Conservation (phyloP, 805 yeast genomes). For the Nakazawaea ernobii region DNA sequence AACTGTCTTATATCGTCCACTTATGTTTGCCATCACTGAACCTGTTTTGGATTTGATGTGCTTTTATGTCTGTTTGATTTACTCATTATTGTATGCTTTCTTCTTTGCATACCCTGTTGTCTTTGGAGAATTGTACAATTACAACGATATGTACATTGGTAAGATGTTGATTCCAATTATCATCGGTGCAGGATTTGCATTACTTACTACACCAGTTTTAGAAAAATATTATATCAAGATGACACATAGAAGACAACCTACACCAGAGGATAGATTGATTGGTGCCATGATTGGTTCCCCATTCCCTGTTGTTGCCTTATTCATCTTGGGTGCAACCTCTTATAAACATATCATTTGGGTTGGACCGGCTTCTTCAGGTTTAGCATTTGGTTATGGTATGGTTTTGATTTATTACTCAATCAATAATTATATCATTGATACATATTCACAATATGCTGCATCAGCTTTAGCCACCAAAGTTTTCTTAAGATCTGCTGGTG, state of each 20-base stretch:
- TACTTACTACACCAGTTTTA: constrained; percentile 66
- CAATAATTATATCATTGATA: constrained; percentile 83
- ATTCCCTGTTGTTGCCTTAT: constrained; percentile 73
- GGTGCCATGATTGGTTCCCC: constrained; percentile 85
- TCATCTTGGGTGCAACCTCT: constrained; percentile 78
- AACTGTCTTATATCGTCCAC: constrained; percentile 74
- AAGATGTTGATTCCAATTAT: constrained; percentile 86
- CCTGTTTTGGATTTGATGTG: constrained; percentile 84
- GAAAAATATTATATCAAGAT: constrained; percentile 56
- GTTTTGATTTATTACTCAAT: constrained; percentile 52
- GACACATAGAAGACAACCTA: constrained; percentile 50
- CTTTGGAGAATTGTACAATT: constrained; percentile 71
- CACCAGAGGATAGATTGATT: constrained; percentile 73
- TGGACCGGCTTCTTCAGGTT: constrained; percentile 55
- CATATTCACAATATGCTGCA: constrained; percentile 78
- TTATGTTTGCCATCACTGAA: constrained; percentile 70
- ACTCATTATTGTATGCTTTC: constrained; percentile 86
- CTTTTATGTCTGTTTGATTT: constrained; percentile 80
- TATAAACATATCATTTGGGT: constrained; percentile 62
- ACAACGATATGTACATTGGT: constrained; percentile 73
- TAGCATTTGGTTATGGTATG: constrained; percentile 59
- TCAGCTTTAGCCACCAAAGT: constrained; percentile 79
- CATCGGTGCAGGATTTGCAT: constrained; percentile 77
- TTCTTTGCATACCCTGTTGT: constrained; percentile 94
- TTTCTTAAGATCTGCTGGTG: constrained; percentile 75